Conservation (phyloP, 108 stramenopile species). For the Cylindrotheca fusiformis region DNA sequence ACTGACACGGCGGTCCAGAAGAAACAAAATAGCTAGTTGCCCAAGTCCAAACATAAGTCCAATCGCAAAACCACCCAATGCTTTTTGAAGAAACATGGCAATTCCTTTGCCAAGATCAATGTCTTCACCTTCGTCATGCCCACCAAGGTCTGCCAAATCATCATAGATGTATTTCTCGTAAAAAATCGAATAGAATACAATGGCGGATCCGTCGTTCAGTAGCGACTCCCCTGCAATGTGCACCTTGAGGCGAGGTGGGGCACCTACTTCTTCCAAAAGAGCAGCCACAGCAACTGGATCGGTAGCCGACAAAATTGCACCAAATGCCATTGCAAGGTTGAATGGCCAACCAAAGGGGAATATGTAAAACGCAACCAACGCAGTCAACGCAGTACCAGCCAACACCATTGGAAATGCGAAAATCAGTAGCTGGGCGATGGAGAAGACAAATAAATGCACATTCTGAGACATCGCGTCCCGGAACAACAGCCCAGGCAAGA, state of each 20-base stretch:
- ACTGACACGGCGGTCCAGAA: conserved; percentile 60
- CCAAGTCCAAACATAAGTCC: conserved; percentile 70
- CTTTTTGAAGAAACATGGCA: conserved; percentile 63
- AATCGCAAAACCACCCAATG: conserved; percentile 70
- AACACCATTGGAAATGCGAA: conserved; percentile 90
- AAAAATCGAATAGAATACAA: conserved; percentile 91
- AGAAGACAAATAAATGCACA: conserved; percentile 52
- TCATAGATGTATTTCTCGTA: conserved; percentile 21
- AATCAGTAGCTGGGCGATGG: conserved; percentile 54
- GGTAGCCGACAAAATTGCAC: conserved; percentile 86
- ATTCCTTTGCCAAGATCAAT: conserved; percentile 16
- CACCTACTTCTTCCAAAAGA: conserved; percentile 61
- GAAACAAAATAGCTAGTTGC: conserved; percentile 33
- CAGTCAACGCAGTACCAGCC: conserved; percentile 62
- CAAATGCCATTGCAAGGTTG: conserved; percentile 72
- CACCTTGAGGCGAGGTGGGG: conserved; percentile 70
- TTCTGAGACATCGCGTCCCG: conserved; percentile 72
- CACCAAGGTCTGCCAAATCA: conserved; percentile 38
- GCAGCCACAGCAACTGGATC: conserved; percentile 94
- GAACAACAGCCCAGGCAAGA: conserved; percentile 91
- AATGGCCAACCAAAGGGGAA: conserved; percentile 70
- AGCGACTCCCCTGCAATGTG: conserved; percentile 79
- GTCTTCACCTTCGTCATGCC: conserved; percentile 48
- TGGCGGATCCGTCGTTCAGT: conserved; percentile 89
- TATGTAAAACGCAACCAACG: conserved; percentile 53